Evolutionary conservation across 2,329 filamentous ascomycete genomes (phyloP).

Genomic region (Alternaria viburni): DNA sequence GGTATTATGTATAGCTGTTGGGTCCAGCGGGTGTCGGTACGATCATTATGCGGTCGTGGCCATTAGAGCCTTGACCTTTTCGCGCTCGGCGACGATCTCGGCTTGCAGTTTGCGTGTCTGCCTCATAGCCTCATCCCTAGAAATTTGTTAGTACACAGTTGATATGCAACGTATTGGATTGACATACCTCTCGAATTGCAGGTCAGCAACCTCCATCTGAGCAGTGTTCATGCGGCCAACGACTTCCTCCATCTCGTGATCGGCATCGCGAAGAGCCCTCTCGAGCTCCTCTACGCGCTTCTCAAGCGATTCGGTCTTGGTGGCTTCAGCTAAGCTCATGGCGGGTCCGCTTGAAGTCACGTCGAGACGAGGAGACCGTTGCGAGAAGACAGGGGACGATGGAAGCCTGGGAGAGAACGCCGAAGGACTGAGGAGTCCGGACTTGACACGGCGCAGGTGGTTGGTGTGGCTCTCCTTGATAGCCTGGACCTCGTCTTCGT

Average conservation of each 20-base stretch:
- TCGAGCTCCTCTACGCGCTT: conserved; percentile 84
- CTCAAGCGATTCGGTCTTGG: conserved; percentile 77
- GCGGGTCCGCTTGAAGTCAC: conserved; percentile 67
- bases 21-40: conserved; percentile 20
- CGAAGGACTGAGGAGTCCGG: conserved; percentile 54
- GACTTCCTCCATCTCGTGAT: conserved; percentile 83
- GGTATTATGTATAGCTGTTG: conserved; percentile 16
- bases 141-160: conserved; percentile 15
- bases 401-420: conserved; percentile 65
- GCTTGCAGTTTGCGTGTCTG: conserved; percentile 73
- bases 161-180: conserved; percentile 9
- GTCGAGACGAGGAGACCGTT: conserved; percentile 65
- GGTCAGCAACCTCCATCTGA: conserved; percentile 80
- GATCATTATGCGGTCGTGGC: conserved; percentile 24
- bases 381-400: conserved; percentile 66
- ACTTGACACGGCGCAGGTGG: conserved; percentile 76
- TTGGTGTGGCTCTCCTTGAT: conserved; percentile 78
- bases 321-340: conserved; percentile 68
- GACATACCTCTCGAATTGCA: conserved; percentile 70
- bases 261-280: conserved; percentile 75
- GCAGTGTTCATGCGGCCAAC: conserved; percentile 81
- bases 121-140: conserved; percentile 72
- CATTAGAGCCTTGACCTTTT: conserved; percentile 62
- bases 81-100: conserved; percentile 68
- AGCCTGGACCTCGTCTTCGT: conserved; percentile 82